Conservation (phyloP, 176 grass and related monocot genomes). For the Paspalum vaginatum region DNA sequence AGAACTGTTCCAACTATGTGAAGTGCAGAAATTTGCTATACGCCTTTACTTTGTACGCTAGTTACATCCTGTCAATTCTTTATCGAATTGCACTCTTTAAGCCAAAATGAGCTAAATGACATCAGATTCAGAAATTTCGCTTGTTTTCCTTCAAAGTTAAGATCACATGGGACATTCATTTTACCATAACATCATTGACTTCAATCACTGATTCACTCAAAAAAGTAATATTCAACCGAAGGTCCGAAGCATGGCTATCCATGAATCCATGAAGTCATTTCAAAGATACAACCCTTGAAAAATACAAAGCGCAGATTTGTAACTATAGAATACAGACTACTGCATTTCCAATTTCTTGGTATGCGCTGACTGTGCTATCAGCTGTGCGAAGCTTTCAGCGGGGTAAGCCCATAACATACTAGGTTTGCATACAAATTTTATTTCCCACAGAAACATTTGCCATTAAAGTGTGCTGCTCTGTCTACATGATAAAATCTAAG, state of each 20-base stretch:
- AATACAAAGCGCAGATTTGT: background rate
- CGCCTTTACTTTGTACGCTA: conserved; percentile 13
- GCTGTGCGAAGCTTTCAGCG: background rate
- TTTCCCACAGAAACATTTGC: background rate
- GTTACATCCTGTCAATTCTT: background rate
- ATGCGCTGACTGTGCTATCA: background rate
- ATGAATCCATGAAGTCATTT: background rate
- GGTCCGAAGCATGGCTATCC: background rate
- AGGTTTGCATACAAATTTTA: conserved; percentile 17
- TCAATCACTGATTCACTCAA: conserved; percentile 18
- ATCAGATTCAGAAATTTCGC: background rate
- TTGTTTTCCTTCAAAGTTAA: background rate
- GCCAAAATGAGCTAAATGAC: background rate
- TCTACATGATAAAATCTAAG: conserved; percentile 1
- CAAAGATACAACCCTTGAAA: background rate
- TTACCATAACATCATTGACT: conserved; percentile 9
- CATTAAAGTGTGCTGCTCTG: background rate
- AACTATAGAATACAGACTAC: conserved; percentile 3
- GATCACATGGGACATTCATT: background rate
- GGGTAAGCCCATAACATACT: background rate
- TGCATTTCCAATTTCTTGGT: background rate
- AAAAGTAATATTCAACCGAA: conserved; percentile 1
- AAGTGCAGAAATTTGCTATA: conserved; percentile 10
- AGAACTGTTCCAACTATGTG: background rate
- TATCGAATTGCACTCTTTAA: conserved; percentile 13